Conservation (phyloP, 352 stramenopile genomes). For the Phytophthora pseudosyringae region DNA sequence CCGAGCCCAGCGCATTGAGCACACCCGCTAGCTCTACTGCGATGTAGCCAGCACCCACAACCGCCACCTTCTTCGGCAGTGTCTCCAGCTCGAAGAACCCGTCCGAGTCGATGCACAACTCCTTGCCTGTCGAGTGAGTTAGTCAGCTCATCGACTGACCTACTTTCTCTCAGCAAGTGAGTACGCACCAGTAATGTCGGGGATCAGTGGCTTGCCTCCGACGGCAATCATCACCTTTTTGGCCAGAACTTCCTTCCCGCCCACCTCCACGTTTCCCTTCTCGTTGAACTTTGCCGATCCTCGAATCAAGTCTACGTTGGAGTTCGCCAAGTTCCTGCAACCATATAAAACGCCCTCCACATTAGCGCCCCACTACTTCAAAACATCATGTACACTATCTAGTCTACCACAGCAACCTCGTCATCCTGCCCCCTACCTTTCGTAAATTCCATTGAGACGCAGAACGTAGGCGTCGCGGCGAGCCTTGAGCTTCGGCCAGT, state of each 20-base stretch:
- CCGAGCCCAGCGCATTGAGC: slow-evolving; percentile 91
- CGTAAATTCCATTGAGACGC: slow-evolving; percentile 97
- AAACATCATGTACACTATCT: not conserved
- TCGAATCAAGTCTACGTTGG: slow-evolving; percentile 89
- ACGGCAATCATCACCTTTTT: slow-evolving; percentile 77
- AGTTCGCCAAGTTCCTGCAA: slow-evolving; percentile 87
- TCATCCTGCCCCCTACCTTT: slow-evolving; percentile 42
- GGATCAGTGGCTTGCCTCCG: slow-evolving; percentile 62
- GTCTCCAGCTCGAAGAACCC: slow-evolving; percentile 97
- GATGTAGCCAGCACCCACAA: slow-evolving; percentile 99
- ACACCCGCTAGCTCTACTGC: slow-evolving; percentile 97
- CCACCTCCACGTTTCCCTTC: slow-evolving; percentile 82
- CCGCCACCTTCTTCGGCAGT: slow-evolving; percentile 93
- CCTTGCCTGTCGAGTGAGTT: slow-evolving; percentile 55
- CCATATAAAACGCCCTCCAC: not conserved
- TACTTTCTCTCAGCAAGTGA: not conserved
- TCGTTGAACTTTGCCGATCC: slow-evolving; percentile 90
- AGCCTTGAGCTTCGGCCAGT: slow-evolving; percentile 94
- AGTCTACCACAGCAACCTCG: not conserved
- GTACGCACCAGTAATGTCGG: slow-evolving; percentile 54
- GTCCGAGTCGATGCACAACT: slow-evolving; percentile 96
- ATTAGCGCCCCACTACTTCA: slow-evolving; percentile 1
- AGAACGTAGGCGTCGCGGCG: slow-evolving; percentile 95
- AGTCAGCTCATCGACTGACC: not conserved
- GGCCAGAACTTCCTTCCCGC: slow-evolving; percentile 57